Evolutionary conservation across 306 rosid genomes (phyloP).

Genomic region (Begonia peltatifolia): DNA sequence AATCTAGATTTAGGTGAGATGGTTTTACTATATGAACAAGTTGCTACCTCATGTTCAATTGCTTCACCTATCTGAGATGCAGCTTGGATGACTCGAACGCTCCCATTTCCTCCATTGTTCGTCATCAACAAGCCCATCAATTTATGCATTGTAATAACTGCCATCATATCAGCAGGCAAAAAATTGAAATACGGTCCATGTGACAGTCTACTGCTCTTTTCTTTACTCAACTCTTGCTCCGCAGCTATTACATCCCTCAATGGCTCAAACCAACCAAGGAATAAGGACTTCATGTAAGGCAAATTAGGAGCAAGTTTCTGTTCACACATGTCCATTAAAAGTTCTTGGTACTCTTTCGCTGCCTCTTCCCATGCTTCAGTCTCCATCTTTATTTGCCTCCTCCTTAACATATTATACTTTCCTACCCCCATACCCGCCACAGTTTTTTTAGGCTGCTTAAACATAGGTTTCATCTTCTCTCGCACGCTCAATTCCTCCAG

Average conservation of each 20-base stretch:
- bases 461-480: slow-evolving; percentile 13
- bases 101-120: slow-evolving; percentile 39
- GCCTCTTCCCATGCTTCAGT: slow-evolving; percentile 96
- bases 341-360: slow-evolving; percentile 70
- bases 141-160: slow-evolving; percentile 88
- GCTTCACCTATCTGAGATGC: slow-evolving; percentile 86
- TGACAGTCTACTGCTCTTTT: slow-evolving; percentile 6
- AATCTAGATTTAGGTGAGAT: too few relatives aligned
- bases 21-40: too few relatives aligned
- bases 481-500: slow-evolving; percentile 24
- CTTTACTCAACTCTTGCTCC: slow-evolving; percentile 33
- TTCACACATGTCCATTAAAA: slow-evolving; percentile 66
- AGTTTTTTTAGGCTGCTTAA: slow-evolving; percentile 24
- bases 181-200: slow-evolving; percentile 44
- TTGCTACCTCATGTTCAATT: slow-evolving; percentile 62
- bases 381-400: slow-evolving; percentile 66
- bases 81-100: slow-evolving; percentile 58
- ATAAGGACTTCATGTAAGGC: slow-evolving; percentile 76
- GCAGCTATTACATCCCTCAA: slow-evolving; percentile 42
- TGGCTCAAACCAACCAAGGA: slow-evolving; percentile 96
- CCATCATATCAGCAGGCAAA: slow-evolving; percentile 73
- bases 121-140: slow-evolving; percentile 92
- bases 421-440: slow-evolving; percentile 21
- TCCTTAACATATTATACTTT: slow-evolving; percentile 33
- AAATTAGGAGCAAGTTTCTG: slow-evolving; percentile 87